phyloP scores from a whole-genome alignment of 225 moss, liverwort and hornwort genomes.

The Pleurozium schreberi region DNA sequence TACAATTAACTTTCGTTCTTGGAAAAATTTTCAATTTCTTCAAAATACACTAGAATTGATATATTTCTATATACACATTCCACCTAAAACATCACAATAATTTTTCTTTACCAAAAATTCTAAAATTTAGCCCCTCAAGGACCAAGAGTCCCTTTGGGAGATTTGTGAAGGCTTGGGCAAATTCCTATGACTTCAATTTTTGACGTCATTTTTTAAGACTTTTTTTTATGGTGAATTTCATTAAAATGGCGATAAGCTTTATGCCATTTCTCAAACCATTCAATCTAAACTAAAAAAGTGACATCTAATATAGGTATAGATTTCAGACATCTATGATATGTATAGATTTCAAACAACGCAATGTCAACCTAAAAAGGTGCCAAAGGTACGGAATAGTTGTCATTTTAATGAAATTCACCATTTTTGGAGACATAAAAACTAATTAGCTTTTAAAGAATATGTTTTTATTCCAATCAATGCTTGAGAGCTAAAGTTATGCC shows the following conservation, averaged over 20 bases:
- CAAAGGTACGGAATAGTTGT: too few relatives aligned
- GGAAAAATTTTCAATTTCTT: not conserved
- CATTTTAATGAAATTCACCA: too few relatives aligned
- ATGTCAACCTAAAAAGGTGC: too few relatives aligned
- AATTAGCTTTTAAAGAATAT: not conserved
- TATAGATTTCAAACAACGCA: too few relatives aligned
- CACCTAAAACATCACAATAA: not conserved
- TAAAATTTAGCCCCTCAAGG: not conserved
- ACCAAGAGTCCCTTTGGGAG: fast-evolving
- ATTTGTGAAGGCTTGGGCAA: not conserved
- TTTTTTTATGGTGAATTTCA: too few relatives aligned
- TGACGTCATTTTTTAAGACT: too few relatives aligned
- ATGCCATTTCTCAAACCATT: too few relatives aligned
- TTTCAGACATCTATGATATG: too few relatives aligned
- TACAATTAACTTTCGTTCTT: not conserved
- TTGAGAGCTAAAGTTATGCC: not conserved
- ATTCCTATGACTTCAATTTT: not conserved
- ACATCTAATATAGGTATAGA: too few relatives aligned
- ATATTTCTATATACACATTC: not conserved
- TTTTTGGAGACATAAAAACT: too few relatives aligned
- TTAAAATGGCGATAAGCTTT: too few relatives aligned
- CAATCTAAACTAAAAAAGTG: too few relatives aligned
- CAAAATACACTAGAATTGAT: not conserved
- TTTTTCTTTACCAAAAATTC: not conserved
- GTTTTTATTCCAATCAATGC: not conserved